Percentiles rank a stretch among this genome's conserved stretches.
Conservation (phyloP, 768 basidiomycete species). For the Baorangia bicolor region DNA sequence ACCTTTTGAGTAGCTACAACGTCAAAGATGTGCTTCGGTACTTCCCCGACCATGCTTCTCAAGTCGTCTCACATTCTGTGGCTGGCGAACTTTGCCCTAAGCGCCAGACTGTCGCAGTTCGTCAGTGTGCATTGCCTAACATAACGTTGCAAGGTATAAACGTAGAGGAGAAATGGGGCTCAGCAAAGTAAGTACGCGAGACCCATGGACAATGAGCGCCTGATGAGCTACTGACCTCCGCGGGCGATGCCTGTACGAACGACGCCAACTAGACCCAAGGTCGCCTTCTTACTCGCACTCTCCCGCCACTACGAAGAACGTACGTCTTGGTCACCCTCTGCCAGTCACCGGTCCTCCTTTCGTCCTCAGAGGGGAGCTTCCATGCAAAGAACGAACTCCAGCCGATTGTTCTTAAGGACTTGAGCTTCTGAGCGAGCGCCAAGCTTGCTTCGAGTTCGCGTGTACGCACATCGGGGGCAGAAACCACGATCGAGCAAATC, state of each 20-base stretch:
- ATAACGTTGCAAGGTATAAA: not conserved
- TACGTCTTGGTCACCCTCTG: conserved; percentile 39
- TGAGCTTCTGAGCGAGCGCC: conserved; percentile 44
- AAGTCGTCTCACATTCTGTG: no score
- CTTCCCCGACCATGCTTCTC: not conserved
- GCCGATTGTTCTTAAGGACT: conserved; percentile 42
- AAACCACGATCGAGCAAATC: conserved; percentile 35
- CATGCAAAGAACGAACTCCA: conserved; percentile 53
- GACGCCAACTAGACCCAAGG: conserved; percentile 34
- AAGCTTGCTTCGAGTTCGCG: conserved; percentile 50
- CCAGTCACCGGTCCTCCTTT: conserved; percentile 21
- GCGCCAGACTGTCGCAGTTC: not conserved
- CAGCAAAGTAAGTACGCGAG: not conserved
- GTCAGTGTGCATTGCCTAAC: not conserved
- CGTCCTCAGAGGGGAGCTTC: conserved; percentile 14
- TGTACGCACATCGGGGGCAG: conserved; percentile 34
- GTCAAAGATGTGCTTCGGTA: not conserved
- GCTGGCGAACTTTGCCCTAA: not conserved
- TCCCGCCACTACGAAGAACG: conserved; percentile 40
- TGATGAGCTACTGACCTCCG: not conserved
- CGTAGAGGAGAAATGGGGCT: not conserved
- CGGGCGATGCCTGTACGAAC: not conserved
- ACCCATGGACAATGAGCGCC: not conserved
- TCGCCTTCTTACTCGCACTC: conserved; percentile 42
- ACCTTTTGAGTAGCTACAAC: not conserved